Percentiles rank a stretch among this genome's conserved stretches.
phyloP scores from a whole-genome alignment of 2,329 filamentous ascomycete genomes.

The Arthroderma sp. region DNA sequence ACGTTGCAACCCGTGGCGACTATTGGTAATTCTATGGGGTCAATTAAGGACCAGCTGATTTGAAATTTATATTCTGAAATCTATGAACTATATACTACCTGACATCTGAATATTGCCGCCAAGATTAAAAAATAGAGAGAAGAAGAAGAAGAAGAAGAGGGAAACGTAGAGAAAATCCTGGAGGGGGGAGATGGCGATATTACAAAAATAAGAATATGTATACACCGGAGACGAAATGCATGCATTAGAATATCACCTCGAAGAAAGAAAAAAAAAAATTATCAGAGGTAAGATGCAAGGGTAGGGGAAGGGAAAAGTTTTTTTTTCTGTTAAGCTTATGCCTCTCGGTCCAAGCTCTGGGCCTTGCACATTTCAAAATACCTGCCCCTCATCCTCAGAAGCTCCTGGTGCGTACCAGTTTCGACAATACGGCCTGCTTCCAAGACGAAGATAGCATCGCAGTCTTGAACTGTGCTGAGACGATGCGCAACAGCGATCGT shows the following conservation, averaged over 20 bases:
- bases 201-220: too few species aligned
- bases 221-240: too few species aligned
- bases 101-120: not conserved
- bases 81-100: too few species aligned
- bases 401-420: slow-evolving; percentile 27
- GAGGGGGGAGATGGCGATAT: too few species aligned
- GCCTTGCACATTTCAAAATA: slow-evolving; percentile 21
- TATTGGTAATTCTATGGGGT: too few species aligned
- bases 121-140: not conserved
- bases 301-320: not conserved
- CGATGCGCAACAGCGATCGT: slow-evolving; percentile 85
- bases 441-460: slow-evolving; percentile 68
- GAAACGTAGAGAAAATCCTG: not conserved
- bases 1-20: too few species aligned
- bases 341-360: slow-evolving; percentile 12
- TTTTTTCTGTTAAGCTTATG: not conserved
- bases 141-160: not conserved
- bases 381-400: slow-evolving; percentile 20
- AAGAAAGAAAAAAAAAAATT: not conserved
- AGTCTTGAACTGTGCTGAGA: slow-evolving; percentile 68
- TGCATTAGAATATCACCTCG: not conserved
- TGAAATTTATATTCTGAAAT: too few species aligned
- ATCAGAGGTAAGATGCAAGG: not conserved
- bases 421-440: slow-evolving; percentile 27
- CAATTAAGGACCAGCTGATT: too few species aligned